A percentile compares a stretch with the other conserved stretches of the same genome.
Evolutionary conservation across 352 stramenopile species (phyloP).

Genomic region (Pythium periplocum): DNA sequence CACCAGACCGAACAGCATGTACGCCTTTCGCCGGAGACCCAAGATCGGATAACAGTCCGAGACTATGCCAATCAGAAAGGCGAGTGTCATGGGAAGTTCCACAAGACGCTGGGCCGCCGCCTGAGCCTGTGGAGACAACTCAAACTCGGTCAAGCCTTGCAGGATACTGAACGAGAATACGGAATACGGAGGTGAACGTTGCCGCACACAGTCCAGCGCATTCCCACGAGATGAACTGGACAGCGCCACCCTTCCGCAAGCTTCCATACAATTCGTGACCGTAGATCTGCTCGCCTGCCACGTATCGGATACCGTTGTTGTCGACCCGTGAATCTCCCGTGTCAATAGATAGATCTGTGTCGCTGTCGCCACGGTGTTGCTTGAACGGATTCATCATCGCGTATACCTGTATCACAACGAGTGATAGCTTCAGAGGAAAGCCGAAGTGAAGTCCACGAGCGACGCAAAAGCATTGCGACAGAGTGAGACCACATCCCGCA

Average conservation of each 20-base stretch:
- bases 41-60: slow-evolving; percentile 90
- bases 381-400: too few species aligned
- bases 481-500: too few species aligned
- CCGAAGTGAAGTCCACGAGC: too few species aligned
- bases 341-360: too few species aligned
- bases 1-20: slow-evolving; percentile 84
- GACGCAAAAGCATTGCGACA: too few species aligned
- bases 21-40: slow-evolving; percentile 85
- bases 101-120: slow-evolving; percentile 48
- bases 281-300: slow-evolving; percentile 69
- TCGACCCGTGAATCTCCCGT: too few species aligned
- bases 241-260: slow-evolving; percentile 52
- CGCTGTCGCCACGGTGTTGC: too few species aligned
- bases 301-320: background rate
- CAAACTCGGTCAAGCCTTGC: slow-evolving; percentile 42
- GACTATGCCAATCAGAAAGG: slow-evolving; percentile 85
- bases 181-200: slow-evolving; percentile 63
- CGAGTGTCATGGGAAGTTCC: slow-evolving; percentile 84
- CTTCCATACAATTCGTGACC: slow-evolving; percentile 67
- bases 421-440: too few species aligned
- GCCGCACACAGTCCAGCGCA: slow-evolving; percentile 57
- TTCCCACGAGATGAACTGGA: slow-evolving; percentile 54
- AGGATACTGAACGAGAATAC: slow-evolving; percentile 64
- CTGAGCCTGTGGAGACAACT: slow-evolving; percentile 36
- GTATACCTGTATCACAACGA: too few species aligned